A percentile compares a stretch with the other conserved stretches of the same genome.
Evolutionary conservation across 352 stramenopile genomes (phyloP).

Genomic region (Pythium aquatile): DNA sequence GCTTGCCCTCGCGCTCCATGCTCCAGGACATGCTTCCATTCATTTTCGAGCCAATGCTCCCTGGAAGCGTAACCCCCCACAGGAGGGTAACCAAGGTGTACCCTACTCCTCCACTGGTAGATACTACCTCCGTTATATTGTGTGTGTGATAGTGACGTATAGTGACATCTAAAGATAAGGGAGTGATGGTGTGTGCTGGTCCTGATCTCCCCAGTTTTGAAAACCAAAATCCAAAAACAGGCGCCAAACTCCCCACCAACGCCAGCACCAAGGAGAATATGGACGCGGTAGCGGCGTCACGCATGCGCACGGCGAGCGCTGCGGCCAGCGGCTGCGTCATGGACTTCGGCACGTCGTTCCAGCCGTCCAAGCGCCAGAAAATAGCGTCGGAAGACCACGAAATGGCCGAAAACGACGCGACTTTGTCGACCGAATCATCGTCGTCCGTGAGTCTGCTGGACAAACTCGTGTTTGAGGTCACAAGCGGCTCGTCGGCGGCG

Average conservation of each 20-base stretch:
- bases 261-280: background rate
- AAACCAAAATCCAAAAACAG: slow-evolving; percentile 8
- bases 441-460: slow-evolving; percentile 13
- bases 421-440: background rate
- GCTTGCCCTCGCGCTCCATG: slow-evolving; percentile 23
- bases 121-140: background rate
- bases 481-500: background rate
- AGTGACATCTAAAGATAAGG: slow-evolving; percentile 1
- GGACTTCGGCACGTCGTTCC: slow-evolving; percentile 16
- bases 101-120: background rate
- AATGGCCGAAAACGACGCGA: slow-evolving; percentile 6
- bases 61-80: background rate
- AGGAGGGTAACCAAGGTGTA: background rate
- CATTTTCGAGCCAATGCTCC: slow-evolving; percentile 19
- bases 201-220: slow-evolving; percentile 5
- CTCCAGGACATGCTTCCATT: slow-evolving; percentile 19
- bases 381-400: slow-evolving; percentile 5
- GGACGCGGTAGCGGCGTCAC: slow-evolving; percentile 12
- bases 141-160: background rate
- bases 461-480: slow-evolving; percentile 16
- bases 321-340: background rate
- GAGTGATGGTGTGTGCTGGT: slow-evolving; percentile 9
- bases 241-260: slow-evolving; percentile 6
- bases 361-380: slow-evolving; percentile 23
- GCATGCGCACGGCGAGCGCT: slow-evolving; percentile 17